These are phyloP conservation scores for Colletotrichum camelliae DNA, from an alignment of 2,329 filamentous ascomycete genomes.

Conservation along the genomic window DNA sequence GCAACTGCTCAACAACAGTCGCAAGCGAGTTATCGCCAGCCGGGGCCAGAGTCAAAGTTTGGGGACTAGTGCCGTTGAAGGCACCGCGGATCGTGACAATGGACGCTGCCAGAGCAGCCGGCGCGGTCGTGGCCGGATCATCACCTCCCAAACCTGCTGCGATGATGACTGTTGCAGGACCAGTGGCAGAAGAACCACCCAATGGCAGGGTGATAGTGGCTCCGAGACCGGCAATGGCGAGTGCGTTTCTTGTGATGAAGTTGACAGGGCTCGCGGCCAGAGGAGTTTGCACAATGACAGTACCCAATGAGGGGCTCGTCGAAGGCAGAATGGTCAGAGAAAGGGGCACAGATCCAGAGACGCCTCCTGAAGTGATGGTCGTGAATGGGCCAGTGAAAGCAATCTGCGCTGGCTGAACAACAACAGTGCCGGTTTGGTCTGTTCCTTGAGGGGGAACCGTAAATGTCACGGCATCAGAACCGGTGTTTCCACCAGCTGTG, in stretches of 20 bases:
- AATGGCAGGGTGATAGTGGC: not conserved
- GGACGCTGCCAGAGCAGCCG: not conserved
- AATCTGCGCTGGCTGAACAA: conserved; percentile 1
- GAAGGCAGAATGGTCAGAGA: conserved; percentile 1
- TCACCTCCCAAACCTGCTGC: conserved; percentile 7
- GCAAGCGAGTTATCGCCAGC: not conserved
- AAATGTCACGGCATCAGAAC: not conserved
- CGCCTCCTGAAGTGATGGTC: conserved; percentile 4
- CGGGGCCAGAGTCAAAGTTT: not conserved
- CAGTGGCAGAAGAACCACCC: not conserved
- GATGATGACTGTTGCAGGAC: not conserved
- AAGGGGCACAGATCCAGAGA: conserved; percentile 5
- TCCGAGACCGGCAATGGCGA: not conserved
- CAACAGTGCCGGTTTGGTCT: not conserved
- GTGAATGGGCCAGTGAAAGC: conserved; percentile 11
- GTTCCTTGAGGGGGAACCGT: conserved; percentile 5
- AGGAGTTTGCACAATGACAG: conserved; percentile 11
- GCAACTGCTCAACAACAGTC: conserved; percentile 11
- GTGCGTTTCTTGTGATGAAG: not conserved
- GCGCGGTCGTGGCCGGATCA: not conserved
- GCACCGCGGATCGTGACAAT: not conserved
- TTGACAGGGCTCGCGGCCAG: not conserved
- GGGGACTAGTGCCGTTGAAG: not conserved
- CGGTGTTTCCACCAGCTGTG: conserved; percentile 6
- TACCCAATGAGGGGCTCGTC: not conserved